Evolutionary conservation across 352 stramenopile species (phyloP).

Genomic region (Phytophthora litchii): DNA sequence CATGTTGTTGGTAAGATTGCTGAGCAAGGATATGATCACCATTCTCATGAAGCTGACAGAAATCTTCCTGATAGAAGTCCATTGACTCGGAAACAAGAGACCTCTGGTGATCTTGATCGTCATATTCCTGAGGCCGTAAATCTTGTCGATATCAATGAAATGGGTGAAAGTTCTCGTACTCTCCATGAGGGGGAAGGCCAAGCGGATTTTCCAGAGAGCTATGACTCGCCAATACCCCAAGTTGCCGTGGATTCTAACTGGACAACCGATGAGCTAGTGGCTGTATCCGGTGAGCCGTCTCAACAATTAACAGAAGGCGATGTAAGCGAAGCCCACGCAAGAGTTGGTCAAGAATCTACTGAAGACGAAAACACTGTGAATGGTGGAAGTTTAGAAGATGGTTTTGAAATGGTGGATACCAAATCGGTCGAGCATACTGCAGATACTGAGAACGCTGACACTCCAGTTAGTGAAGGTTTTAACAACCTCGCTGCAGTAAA

Average conservation of each 20-base stretch:
- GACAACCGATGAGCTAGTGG: neutral
- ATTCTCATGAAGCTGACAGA: neutral
- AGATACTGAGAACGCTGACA: too few species aligned
- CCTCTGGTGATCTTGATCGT: neutral
- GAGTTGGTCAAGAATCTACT: neutral
- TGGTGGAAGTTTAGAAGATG: neutral
- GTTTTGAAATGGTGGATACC: too few species aligned
- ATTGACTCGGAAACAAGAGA: neutral
- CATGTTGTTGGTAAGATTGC: conserved; percentile 6
- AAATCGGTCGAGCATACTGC: too few species aligned
- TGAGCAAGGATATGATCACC: neutral
- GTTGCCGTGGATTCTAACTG: neutral
- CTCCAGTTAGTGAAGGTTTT: too few species aligned
- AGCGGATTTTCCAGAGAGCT: neutral
- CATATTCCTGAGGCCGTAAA: neutral
- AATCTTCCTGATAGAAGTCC: neutral
- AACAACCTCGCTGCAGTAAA: neutral
- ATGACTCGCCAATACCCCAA: neutral
- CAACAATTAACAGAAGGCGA: neutral
- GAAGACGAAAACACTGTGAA: neutral
- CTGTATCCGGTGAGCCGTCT: neutral
- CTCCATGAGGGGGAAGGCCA: neutral
- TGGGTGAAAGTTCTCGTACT: neutral
- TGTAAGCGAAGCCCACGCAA: neutral
- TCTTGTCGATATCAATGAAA: neutral